These are phyloP conservation scores for Neurospora sp. DNA, from an alignment of 495 filamentous ascomycete genomes.

Conservation along the genomic window DNA sequence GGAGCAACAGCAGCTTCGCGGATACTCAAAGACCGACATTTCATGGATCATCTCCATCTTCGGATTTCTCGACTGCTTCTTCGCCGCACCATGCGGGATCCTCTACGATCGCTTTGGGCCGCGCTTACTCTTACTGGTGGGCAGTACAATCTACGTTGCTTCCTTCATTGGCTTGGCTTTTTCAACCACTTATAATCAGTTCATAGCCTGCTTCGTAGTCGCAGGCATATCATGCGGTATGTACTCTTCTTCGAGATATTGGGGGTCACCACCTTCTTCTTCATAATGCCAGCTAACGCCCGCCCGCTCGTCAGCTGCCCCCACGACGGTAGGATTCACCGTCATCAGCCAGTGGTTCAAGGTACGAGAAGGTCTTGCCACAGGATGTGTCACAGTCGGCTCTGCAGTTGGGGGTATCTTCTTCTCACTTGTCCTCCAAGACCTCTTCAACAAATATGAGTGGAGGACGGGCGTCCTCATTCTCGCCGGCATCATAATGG, in stretches of 20 bases:
- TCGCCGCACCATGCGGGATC: slow-evolving; percentile 10
- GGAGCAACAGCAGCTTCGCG: slow-evolving; percentile 11
- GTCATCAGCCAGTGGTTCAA: slow-evolving; percentile 22
- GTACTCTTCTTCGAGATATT: not conserved
- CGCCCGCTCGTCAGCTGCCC: slow-evolving; percentile 5
- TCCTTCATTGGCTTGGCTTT: slow-evolving; percentile 19
- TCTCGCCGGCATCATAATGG: slow-evolving; percentile 9
- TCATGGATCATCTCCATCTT: slow-evolving; percentile 25
- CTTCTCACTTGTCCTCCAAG: slow-evolving; percentile 20
- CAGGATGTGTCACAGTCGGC: slow-evolving; percentile 18
- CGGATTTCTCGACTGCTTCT: slow-evolving; percentile 18
- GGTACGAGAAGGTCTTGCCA: slow-evolving; percentile 8
- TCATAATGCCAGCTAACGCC: not conserved
- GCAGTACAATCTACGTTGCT: slow-evolving; percentile 9
- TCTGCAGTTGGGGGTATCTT: slow-evolving; percentile 22
- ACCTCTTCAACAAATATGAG: slow-evolving; percentile 11
- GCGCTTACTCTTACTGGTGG: slow-evolving; percentile 8
- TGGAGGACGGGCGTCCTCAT: slow-evolving; percentile 11
- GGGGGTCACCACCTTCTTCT: not conserved
- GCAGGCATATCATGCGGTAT: slow-evolving; percentile 16
- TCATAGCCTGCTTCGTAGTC: slow-evolving; percentile 18
- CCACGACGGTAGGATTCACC: slow-evolving; percentile 18
- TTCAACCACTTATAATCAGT: slow-evolving; percentile 13
- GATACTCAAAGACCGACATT: slow-evolving; percentile 7
- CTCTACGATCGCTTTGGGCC: slow-evolving; percentile 16